A percentile compares a stretch with the other conserved stretches of the same genome.
phyloP scores from a whole-genome alignment of 805 yeast species.

The Candida taoyuanica region DNA sequence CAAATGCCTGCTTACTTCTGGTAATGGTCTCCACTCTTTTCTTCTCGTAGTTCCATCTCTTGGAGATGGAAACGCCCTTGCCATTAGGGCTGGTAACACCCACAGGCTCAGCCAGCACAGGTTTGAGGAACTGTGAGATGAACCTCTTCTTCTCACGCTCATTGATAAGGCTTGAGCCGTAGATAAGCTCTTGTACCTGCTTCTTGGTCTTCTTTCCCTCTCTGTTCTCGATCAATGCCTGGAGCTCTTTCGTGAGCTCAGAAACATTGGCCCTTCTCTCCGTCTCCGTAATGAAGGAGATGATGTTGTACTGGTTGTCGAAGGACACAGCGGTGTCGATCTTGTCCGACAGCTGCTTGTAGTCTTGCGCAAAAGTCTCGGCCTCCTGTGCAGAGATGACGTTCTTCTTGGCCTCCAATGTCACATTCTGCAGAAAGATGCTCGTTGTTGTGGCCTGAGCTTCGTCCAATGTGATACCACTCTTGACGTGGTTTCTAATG shows the following conservation, averaged over 20 bases:
- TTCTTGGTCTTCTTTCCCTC: slow-evolving; percentile 29
- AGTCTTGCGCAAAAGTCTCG: slow-evolving; percentile 26
- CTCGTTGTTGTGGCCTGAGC: slow-evolving; percentile 57
- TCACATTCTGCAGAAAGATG: slow-evolving; percentile 41
- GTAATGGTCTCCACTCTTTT: slow-evolving; percentile 48
- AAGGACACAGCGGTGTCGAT: slow-evolving; percentile 46
- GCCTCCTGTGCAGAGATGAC: slow-evolving; percentile 31
- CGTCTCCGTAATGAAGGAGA: slow-evolving; percentile 33
- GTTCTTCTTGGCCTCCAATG: slow-evolving; percentile 19
- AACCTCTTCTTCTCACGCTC: slow-evolving; percentile 34
- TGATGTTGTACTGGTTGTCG: slow-evolving; percentile 39
- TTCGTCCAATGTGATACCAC: slow-evolving; percentile 53
- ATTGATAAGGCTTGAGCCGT: slow-evolving; percentile 27
- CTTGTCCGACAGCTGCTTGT: slow-evolving; percentile 31
- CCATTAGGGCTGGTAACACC: slow-evolving; percentile 40
- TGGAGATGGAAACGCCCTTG: slow-evolving; percentile 46
- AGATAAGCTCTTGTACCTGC: slow-evolving; percentile 40
- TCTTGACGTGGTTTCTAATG: slow-evolving; percentile 49
- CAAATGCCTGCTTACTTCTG: slow-evolving; percentile 50
- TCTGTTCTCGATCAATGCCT: slow-evolving; percentile 17
- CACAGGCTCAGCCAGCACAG: slow-evolving; percentile 48
- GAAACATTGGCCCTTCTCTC: slow-evolving; percentile 27
- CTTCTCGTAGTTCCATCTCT: slow-evolving; percentile 57
- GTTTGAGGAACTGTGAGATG: slow-evolving; percentile 42
- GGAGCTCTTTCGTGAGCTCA: slow-evolving; percentile 21